A percentile compares a stretch with the other conserved stretches of the same genome.
Conservation (phyloP, 768 basidiomycete species). For the Paxillus rubicundulus region DNA sequence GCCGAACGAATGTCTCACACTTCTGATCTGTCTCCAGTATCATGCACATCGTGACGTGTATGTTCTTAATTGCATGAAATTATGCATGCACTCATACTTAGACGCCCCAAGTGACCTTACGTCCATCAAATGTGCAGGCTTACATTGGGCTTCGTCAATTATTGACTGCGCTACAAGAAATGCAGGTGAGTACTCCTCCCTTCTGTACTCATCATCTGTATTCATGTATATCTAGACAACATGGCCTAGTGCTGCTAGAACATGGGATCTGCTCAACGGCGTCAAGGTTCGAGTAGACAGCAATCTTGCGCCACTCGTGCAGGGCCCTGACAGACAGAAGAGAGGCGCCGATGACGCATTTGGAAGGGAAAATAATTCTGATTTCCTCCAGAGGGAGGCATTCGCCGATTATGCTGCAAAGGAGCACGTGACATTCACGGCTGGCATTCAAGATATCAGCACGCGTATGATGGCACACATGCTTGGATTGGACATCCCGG, state of each 20-base stretch:
- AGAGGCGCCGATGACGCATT: slow-evolving; percentile 63
- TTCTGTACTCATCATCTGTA: slow-evolving; percentile 3
- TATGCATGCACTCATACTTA: slow-evolving; percentile 10
- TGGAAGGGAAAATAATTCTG: slow-evolving; percentile 49
- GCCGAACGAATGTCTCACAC: background rate
- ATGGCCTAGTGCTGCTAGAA: slow-evolving; percentile 70
- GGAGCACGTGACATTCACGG: slow-evolving; percentile 20
- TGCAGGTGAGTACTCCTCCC: slow-evolving; percentile 49
- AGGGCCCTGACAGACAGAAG: slow-evolving; percentile 48
- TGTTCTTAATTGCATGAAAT: slow-evolving; percentile 21
- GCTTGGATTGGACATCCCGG: slow-evolving; percentile 64
- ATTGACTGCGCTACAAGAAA: slow-evolving; percentile 59
- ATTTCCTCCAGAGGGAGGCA: slow-evolving; percentile 43
- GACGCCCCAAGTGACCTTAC: slow-evolving; percentile 54
- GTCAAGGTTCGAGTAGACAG: slow-evolving; percentile 55
- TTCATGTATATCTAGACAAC: slow-evolving; percentile 42
- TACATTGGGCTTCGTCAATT: slow-evolving; percentile 63
- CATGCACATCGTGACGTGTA: slow-evolving; percentile 76
- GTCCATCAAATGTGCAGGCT: slow-evolving; percentile 70
- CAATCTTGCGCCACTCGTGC: slow-evolving; percentile 35
- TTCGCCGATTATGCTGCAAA: slow-evolving; percentile 30
- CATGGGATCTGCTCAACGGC: slow-evolving; percentile 65
- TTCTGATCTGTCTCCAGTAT: slow-evolving; percentile 44
- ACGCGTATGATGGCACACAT: slow-evolving; percentile 71
- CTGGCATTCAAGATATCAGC: slow-evolving; percentile 60